Evolutionary conservation across 192 early-diverging fungal genomes (phyloP).

Genomic region (Rhizophagus prolifer): DNA sequence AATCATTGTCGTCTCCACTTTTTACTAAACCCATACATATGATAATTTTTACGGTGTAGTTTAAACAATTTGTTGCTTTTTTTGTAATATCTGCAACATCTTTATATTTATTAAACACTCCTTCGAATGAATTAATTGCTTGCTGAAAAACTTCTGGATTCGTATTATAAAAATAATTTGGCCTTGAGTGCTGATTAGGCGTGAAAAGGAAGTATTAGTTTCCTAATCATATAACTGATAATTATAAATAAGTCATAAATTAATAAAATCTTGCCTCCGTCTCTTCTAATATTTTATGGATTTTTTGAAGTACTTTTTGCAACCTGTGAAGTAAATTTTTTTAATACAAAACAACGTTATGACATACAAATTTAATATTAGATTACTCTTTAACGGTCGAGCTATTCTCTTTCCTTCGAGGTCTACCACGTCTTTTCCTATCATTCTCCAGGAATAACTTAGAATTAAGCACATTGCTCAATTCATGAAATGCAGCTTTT

Average conservation of each 20-base stretch:
- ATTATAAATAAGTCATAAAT: no score
- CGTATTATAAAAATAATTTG: background rate
- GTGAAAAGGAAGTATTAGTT: background rate
- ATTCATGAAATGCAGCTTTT: slow-evolving; percentile 7
- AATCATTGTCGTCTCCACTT: slow-evolving; percentile 4
- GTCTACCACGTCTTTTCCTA: slow-evolving; percentile 17
- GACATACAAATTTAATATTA: background rate
- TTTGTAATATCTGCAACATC: background rate
- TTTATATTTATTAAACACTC: background rate
- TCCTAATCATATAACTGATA: background rate
- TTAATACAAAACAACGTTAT: background rate
- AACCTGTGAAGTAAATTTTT: background rate
- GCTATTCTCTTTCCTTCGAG: slow-evolving; percentile 15
- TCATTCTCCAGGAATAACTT: background rate
- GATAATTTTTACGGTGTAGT: background rate
- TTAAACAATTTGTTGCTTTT: slow-evolving; percentile 3
- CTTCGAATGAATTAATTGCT: background rate
- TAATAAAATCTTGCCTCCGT: background rate
- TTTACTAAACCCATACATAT: background rate
- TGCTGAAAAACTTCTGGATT: background rate
- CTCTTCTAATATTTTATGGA: slow-evolving; percentile 15
- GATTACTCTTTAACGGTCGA: background rate
- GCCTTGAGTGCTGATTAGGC: background rate
- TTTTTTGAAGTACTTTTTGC: slow-evolving; percentile 14
- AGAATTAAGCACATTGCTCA: background rate